Evolutionary conservation across 208 protist species (phyloP), one percentile per base, ranked within the genome.

Genomic region (Leishmania major): DNA sequence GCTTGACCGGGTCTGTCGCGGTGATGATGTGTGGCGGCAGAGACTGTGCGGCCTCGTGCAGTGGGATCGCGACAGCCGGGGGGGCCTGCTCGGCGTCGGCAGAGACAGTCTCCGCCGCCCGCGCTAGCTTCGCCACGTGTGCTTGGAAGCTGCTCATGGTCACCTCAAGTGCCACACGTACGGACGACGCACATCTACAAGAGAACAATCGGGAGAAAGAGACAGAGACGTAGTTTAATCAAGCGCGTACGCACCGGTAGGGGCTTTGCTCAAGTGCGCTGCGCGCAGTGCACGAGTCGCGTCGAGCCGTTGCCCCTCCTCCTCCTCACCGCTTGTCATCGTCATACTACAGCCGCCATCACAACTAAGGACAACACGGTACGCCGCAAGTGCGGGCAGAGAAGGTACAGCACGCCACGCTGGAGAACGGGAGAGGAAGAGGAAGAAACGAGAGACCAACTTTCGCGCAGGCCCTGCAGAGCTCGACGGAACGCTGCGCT

Each of bases 11-110:
- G 45, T 95, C 92, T 3, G 93, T 95, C 19, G 89, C 85, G 17
- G 77, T 72, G n/a, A 85, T 84, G 67, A 97, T 95, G 85, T 97
- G 92, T 37, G 88, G 81, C 19, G 94, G 91, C 11, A 97, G 85
- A 8, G 87, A 79, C 11, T 84, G 80, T 2, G 92, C 94, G 31
- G 79, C 87, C 66, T 94, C 92, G 37, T 64, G 89, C 10, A 97
- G 85, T 64, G 77, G 35, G 10, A 86, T 49, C 31, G 64, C 60
- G 1, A 86, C 62, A 1, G 78, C 22, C 8, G 49, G 62, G n/a
- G 51, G 40, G 31, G 25, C 59, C 17, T 47, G 40, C n/a, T 75
- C 83, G n/a, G 25, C 45, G 40, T 60, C 73, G 17, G 17, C 55
- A 22, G 78, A 66, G 35, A 62, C 74, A 15, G 74, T 79, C 74